These are phyloP conservation scores for Cyclotella baltica DNA, from an alignment of 108 stramenopile species.

Conservation along the genomic window DNA sequence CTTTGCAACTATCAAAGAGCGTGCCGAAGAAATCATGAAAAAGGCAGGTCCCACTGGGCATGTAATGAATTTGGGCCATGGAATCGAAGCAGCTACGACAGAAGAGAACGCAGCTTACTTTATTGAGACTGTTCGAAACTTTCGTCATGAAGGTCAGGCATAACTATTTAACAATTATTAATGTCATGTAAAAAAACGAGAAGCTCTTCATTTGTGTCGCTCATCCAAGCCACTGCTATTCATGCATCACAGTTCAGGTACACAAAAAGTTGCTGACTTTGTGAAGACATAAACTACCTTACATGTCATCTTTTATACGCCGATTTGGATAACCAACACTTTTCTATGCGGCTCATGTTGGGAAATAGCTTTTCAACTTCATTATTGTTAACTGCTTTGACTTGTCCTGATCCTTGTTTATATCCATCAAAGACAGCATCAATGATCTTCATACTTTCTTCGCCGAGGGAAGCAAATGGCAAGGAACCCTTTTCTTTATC, in stretches of 20 bases:
- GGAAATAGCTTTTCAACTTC: conserved; percentile 49
- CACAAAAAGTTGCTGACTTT: too few species aligned
- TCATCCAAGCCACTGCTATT: neutral
- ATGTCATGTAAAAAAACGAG: neutral
- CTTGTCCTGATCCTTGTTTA: conserved; percentile 47
- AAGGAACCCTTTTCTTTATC: conserved; percentile 49
- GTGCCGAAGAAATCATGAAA: conserved; percentile 92
- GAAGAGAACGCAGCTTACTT: conserved; percentile 97
- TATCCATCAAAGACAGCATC: conserved; percentile 38
- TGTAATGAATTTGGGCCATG: conserved; percentile 99
- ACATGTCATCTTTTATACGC: neutral
- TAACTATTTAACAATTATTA: too few species aligned
- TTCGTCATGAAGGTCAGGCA: conserved; percentile 71
- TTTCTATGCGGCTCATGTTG: conserved; percentile 52
- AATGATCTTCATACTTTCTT: conserved; percentile 41
- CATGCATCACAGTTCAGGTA: too few species aligned
- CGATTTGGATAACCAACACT: conserved; percentile 44
- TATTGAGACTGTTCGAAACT: conserved; percentile 95
- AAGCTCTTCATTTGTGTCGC: neutral
- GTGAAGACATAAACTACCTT: neutral
- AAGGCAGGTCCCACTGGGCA: conserved; percentile 92
- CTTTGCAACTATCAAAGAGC: conserved; percentile 92
- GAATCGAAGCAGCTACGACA: conserved; percentile 95
- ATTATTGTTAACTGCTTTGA: conserved; percentile 43
- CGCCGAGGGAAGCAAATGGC: conserved; percentile 44